Conservation (phyloP, 345 rosid species). For the Brassica carinata region DNA sequence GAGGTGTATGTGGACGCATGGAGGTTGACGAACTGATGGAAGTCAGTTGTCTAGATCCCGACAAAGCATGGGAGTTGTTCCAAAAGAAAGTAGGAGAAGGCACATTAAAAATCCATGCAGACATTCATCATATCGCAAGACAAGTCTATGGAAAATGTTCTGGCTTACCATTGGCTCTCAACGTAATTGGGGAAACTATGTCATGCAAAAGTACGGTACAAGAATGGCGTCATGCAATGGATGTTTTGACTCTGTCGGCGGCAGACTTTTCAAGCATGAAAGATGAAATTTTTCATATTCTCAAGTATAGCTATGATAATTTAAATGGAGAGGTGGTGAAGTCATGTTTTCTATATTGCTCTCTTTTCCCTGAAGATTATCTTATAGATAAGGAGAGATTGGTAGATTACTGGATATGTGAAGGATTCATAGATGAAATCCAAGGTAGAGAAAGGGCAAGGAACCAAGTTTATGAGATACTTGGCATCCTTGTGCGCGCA, state of each 20-base stretch:
- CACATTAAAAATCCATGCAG: background rate
- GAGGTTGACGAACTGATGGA: background rate
- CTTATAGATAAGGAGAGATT: background rate
- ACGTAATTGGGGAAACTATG: background rate
- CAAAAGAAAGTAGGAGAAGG: background rate
- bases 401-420: background rate
- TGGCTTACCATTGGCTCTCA: background rate
- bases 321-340: background rate
- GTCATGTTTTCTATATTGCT: slow-evolving; percentile 1
- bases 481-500: background rate
- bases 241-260: background rate
- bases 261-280: background rate
- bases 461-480: slow-evolving; percentile 5
- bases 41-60: background rate
- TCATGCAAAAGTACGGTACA: background rate
- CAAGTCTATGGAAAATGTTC: background rate
- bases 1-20: background rate
- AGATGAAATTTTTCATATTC: background rate
- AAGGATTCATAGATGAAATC: slow-evolving; percentile 2
- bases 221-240: background rate
- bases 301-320: background rate
- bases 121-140: background rate
- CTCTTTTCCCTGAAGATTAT: background rate
- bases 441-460: background rate
- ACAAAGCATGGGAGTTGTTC: background rate